Percentiles rank a stretch among this genome's conserved stretches.
Conservation (phyloP, 2,329 filamentous ascomycete genomes). For the Diaporthe caulivora region DNA sequence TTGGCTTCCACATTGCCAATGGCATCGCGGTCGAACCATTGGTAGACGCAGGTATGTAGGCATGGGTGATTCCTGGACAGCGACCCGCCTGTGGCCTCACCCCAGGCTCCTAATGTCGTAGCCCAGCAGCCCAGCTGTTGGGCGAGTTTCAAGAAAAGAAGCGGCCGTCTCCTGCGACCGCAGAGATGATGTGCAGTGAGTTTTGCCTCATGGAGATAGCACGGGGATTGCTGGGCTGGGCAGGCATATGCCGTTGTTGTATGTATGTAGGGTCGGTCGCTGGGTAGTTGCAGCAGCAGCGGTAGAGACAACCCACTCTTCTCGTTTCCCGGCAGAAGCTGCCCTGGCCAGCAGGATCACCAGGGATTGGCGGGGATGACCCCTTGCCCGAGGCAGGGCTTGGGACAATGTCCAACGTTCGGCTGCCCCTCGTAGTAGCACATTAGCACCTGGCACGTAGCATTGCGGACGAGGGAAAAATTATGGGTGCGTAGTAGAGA, state of each 20-base stretch:
- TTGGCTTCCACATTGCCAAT: neutral
- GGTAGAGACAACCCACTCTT: neutral
- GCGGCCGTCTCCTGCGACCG: neutral
- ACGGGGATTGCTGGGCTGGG: neutral
- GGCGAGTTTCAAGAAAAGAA: neutral
- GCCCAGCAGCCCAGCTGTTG: neutral
- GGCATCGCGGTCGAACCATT: neutral
- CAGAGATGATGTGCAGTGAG: neutral
- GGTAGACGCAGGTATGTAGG: neutral
- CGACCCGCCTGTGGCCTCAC: neutral
- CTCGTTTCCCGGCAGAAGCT: constrained; percentile 20
- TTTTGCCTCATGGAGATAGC: neutral
- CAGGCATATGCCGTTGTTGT: neutral
- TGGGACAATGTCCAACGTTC: constrained; percentile 1
- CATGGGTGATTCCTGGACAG: neutral
- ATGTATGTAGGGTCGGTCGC: neutral
- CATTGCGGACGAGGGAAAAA: neutral
- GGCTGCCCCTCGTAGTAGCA: constrained; percentile 1
- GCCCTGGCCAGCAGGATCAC: constrained; percentile 23
- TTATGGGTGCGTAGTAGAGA: neutral
- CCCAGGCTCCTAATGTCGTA: neutral
- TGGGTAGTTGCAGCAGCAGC: too few relatives aligned
- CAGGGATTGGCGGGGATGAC: constrained; percentile 19
- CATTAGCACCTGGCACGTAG: neutral
- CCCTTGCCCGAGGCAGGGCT: constrained; percentile 13